Evolutionary conservation across 2,329 filamentous ascomycete genomes (phyloP).

Genomic region (Sclerotinia trifoliorum): DNA sequence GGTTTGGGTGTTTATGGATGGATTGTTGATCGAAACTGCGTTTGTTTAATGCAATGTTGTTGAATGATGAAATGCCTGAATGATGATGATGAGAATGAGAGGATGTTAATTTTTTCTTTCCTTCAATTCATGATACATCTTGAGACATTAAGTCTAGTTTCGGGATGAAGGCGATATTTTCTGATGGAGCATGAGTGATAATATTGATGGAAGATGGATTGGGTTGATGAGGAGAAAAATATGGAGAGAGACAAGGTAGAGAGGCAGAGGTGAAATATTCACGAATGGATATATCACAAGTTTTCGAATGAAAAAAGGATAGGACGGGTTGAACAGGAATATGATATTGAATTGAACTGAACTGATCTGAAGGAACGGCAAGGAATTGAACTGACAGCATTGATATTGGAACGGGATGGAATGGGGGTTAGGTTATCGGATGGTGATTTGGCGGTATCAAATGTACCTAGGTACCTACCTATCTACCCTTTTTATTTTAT

Average conservation of each 20-base stretch:
- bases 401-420: background rate
- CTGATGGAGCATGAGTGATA: background rate
- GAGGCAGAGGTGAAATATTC: background rate
- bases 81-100: background rate
- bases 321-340: background rate
- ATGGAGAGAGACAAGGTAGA: background rate
- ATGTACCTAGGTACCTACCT: background rate
- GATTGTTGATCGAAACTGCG: background rate
- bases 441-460: background rate
- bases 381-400: background rate
- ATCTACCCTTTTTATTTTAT: background rate
- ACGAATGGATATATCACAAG: too few species aligned
- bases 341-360: background rate
- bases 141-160: background rate
- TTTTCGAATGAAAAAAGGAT: background rate
- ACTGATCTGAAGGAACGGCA: too few species aligned
- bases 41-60: slow-evolving; percentile 3
- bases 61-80: background rate
- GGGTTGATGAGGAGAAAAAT: background rate
- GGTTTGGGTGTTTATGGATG: background rate
- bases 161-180: background rate
- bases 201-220: background rate
- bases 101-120: background rate
- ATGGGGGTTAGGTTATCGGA: background rate
- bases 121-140: background rate